Evolutionary conservation across 179 eudicot genomes (phyloP).

Genomic region (Gypsophila paniculata): DNA sequence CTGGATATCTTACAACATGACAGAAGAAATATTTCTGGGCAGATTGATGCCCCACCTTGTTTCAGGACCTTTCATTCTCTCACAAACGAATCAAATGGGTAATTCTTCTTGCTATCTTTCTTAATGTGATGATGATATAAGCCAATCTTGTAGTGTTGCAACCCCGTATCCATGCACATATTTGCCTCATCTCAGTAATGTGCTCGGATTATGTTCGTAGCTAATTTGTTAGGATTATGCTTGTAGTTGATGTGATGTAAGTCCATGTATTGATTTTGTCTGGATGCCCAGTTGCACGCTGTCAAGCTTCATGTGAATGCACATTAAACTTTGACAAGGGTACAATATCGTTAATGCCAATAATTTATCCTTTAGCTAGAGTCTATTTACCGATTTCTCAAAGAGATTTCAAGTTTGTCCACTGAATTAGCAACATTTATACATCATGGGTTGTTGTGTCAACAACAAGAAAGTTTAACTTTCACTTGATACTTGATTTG

Average conservation of each 20-base stretch:
- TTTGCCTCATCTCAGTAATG: not conserved
- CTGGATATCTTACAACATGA: slow-evolving; percentile 59
- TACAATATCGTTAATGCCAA: not conserved
- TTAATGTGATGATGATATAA: not conserved
- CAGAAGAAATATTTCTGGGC: slow-evolving; percentile 60
- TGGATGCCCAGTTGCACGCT: not conserved
- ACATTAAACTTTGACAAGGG: not conserved
- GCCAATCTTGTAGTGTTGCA: not conserved
- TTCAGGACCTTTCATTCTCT: slow-evolving; percentile 19
- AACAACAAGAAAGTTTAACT: not conserved
- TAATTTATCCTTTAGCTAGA: not conserved
- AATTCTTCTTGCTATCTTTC: slow-evolving; percentile 6
- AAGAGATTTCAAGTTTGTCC: not conserved
- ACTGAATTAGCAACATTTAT: too few relatives aligned
- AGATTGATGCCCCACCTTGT: slow-evolving; percentile 26
- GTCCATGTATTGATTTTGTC: not conserved
- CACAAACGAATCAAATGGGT: slow-evolving; percentile 36
- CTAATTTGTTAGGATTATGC: not conserved
- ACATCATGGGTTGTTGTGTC: too few relatives aligned
- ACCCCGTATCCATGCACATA: slow-evolving; percentile 1
- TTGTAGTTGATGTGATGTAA: not conserved
- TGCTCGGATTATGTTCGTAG: too few relatives aligned
- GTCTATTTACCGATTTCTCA: not conserved
- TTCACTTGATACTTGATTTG: not conserved
- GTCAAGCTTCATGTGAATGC: not conserved